Conservation (phyloP, 2,329 filamentous ascomycete genomes). For the Teratosphaeria zuluensis region DNA sequence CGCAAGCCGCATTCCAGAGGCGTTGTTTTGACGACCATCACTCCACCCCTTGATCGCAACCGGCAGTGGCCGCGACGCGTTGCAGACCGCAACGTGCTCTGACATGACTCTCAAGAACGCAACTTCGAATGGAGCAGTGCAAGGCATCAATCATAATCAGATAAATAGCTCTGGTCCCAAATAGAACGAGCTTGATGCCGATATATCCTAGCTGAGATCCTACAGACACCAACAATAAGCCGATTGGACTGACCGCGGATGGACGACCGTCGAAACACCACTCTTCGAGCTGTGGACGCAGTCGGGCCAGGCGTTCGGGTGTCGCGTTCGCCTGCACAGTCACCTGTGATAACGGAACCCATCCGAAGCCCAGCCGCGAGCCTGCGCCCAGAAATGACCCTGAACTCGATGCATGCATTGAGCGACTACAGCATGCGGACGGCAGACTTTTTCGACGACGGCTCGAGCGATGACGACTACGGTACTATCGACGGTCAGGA, state of each 20-base stretch:
- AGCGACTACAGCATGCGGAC: constrained; percentile 21
- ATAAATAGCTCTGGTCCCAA: neutral
- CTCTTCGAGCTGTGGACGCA: constrained; percentile 1
- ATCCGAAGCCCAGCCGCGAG: constrained; percentile 26
- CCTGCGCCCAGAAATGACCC: constrained; percentile 23
- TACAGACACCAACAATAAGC: neutral
- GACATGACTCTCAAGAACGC: neutral
- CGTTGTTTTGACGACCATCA: constrained; percentile 8
- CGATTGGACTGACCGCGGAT: neutral
- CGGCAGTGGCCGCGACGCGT: neutral
- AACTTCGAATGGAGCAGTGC: neutral
- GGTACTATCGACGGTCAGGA: constrained; percentile 2
- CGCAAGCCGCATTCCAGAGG: constrained; percentile 14
- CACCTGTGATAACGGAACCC: constrained; percentile 22
- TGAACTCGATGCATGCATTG: constrained; percentile 23
- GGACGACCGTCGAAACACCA: neutral
- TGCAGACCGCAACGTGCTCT: neutral
- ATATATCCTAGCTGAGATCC: no score
- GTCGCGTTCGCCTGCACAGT: constrained; percentile 24
- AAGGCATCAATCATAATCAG: neutral
- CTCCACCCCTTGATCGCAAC: neutral
- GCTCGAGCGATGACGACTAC: constrained; percentile 16
- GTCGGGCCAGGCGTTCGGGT: constrained; percentile 12
- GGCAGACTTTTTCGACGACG: constrained; percentile 28
- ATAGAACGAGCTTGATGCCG: no score